Evolutionary conservation across 2,329 filamentous ascomycete species (phyloP), one percentile per base, ranked within the genome.

Genomic region (Aspergillus intermedius): DNA sequence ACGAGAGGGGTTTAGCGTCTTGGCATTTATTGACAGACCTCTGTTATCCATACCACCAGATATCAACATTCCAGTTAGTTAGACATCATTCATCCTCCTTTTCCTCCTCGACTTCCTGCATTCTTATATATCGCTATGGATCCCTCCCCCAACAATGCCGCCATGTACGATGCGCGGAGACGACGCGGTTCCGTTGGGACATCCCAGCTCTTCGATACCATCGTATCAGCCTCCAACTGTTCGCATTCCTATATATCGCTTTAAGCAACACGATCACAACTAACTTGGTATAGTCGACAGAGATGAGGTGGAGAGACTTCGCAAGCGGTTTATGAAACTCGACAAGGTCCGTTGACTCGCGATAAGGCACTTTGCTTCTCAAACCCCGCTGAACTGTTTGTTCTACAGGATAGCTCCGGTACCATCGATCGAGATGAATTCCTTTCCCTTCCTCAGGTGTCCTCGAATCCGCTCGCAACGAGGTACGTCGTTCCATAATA

Each of bases 361-460:
- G 9, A 30, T 30, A 30, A 30, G 25, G 25, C 9, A 9, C 15
- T 22, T 8, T 12, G 30, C 23, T 6, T 9, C 15, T 4, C 10
- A 4, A 8, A 7, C 5, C n/a, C 21, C 2, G 17, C 49, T 54
- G 28, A 54, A 35, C n/a, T n/a, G 34, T 35, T 40, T 17, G 22
- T 43, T 6, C 19, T 22, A 49, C 58, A 96, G 91, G 91, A 98
- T 71, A 94, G 94, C 75, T 96, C 91, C 12, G 93, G 93, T 60
- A 97, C 93, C 43, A 95, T 98, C 73, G 93, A 98, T 73, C 90
- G 93, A 65, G 91, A 97, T 68, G 93, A 98, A 71, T 98, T 98
- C 72, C 84, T 98, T 57, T 93, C 88, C 64, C 83, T 98, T 51
- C 93, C 93, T 32, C 93, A 97, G 75, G 95, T 98, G 68, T 95